Conservation (phyloP, 164 flowering plant genomes). For the Sedum album region DNA sequence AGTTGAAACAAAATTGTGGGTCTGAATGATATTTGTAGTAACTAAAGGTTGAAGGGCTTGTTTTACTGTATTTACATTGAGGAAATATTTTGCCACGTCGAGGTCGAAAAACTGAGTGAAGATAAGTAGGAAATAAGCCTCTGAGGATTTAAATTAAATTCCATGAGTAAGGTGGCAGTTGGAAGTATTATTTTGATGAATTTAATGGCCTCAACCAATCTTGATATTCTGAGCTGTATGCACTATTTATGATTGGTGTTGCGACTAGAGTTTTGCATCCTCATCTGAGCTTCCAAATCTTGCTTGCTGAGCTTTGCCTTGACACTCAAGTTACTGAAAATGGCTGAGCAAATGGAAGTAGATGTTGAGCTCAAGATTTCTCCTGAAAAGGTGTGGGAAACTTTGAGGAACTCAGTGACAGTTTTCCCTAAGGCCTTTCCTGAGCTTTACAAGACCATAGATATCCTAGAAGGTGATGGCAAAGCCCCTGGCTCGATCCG, state of each 20-base stretch:
- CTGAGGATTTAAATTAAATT: neutral
- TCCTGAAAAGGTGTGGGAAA: constrained; percentile 12
- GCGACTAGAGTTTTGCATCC: neutral
- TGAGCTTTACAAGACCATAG: constrained; percentile 12
- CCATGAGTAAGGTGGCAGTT: neutral
- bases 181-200: neutral
- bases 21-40: too few relatives aligned
- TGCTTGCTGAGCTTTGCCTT: constrained; percentile 2
- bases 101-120: neutral
- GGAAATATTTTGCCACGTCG: neutral
- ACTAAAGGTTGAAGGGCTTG: neutral
- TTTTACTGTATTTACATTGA: neutral
- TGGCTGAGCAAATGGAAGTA: constrained; percentile 11
- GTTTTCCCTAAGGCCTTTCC: constrained; percentile 13
- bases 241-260: neutral
- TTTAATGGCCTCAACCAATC: neutral
- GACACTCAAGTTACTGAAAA: constrained; percentile 1
- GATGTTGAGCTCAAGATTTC: constrained; percentile 12
- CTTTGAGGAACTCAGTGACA: constrained; percentile 11
- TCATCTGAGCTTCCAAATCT: neutral
- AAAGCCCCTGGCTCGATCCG: constrained; percentile 10
- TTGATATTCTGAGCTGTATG: neutral
- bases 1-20: too few relatives aligned
- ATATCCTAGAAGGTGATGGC: constrained; percentile 15
- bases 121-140: neutral